Conservation (phyloP, 2,329 filamentous ascomycete species). For the Dryadomyces sulphureus region DNA sequence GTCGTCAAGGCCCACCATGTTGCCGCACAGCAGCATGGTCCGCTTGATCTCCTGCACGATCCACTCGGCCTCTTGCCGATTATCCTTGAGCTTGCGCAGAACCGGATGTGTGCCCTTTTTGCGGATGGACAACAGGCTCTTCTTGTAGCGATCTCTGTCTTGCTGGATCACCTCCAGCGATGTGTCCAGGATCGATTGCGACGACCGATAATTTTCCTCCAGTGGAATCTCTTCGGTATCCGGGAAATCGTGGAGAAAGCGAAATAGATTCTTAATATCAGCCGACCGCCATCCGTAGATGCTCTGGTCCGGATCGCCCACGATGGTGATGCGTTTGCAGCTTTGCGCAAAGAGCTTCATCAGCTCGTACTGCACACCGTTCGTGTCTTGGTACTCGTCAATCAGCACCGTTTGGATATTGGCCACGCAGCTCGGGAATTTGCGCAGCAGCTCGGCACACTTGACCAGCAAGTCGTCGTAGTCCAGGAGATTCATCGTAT, state of each 20-base stretch:
- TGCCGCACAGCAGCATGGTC: slow-evolving; percentile 53
- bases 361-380: slow-evolving; percentile 84
- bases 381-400: slow-evolving; percentile 97
- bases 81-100: slow-evolving; percentile 56
- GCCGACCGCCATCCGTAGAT: slow-evolving; percentile 95
- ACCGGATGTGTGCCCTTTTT: slow-evolving; percentile 67
- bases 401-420: slow-evolving; percentile 88
- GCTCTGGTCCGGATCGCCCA: slow-evolving; percentile 93
- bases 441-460: slow-evolving; percentile 64
- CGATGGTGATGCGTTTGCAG: slow-evolving; percentile 70
- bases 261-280: slow-evolving; percentile 74
- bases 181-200: slow-evolving; percentile 64
- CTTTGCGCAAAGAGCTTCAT: slow-evolving; percentile 75
- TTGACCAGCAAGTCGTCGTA: slow-evolving; percentile 84
- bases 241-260: slow-evolving; percentile 62
- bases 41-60: slow-evolving; percentile 73
- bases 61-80: slow-evolving; percentile 70
- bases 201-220: slow-evolving; percentile 91
- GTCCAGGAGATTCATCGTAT: slow-evolving; percentile 69
- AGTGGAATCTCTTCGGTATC: slow-evolving; percentile 70
- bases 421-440: slow-evolving; percentile 64
- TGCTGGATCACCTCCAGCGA: slow-evolving; percentile 84
- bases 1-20: slow-evolving; percentile 59
- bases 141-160: slow-evolving; percentile 66
- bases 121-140: slow-evolving; percentile 67